phyloP scores from a whole-genome alignment of 352 stramenopile genomes.

The Peronospora farinosa region DNA sequence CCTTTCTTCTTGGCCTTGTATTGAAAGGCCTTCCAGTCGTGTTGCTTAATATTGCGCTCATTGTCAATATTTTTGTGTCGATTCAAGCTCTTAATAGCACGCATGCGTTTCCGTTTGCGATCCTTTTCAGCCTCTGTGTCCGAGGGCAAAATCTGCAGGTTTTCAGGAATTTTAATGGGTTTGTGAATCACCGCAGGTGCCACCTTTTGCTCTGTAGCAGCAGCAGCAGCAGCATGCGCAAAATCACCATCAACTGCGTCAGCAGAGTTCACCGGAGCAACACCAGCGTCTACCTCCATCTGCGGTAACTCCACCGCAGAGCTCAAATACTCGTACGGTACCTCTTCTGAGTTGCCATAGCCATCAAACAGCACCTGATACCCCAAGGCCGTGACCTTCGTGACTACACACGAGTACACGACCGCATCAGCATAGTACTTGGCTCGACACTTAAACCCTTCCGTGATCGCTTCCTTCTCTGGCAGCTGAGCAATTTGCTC shows the following conservation, averaged over 20 bases:
- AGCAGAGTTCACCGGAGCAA: constrained; percentile 13
- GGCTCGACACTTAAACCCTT: constrained; percentile 59
- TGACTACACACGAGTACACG: constrained; percentile 70
- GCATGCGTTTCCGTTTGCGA: constrained; percentile 75
- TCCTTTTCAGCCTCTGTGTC: constrained; percentile 84
- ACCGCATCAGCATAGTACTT: constrained; percentile 79
- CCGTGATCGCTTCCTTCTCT: constrained; percentile 32
- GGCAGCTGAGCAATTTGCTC: constrained; percentile 27
- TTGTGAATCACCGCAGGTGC: constrained; percentile 55
- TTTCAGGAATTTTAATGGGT: constrained; percentile 81
- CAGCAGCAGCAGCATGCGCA: constrained; percentile 17
- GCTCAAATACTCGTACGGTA: constrained; percentile 85
- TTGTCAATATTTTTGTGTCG: constrained; percentile 83
- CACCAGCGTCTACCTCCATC: constrained; percentile 11
- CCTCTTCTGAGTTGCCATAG: constrained; percentile 88
- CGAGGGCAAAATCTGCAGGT: constrained; percentile 73
- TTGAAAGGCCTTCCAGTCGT: constrained; percentile 85
- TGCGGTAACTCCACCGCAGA: constrained; percentile 3
- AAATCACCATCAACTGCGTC: constrained; percentile 17
- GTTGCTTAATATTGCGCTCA: constrained; percentile 75
- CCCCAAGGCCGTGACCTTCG: constrained; percentile 54
- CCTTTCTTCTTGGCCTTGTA: constrained; percentile 76
- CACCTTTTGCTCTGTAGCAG: constrained; percentile 22
- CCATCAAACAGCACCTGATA: constrained; percentile 84
- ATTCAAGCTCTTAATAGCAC: constrained; percentile 84